Evolutionary conservation across 768 basidiomycete genomes (phyloP).

Genomic region (Leccinum ochraceum): DNA sequence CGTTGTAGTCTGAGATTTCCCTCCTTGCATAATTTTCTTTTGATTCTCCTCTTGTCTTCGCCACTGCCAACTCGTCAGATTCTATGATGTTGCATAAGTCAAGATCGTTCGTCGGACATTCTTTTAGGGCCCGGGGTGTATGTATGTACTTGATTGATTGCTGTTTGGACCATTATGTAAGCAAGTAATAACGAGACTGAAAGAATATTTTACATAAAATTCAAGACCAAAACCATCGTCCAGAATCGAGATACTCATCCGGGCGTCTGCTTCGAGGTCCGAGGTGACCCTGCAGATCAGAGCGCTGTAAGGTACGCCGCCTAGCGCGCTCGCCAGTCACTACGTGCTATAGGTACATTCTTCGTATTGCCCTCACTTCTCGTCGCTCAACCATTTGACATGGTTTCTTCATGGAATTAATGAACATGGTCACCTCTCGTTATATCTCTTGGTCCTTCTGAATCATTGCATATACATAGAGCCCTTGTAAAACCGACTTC

Average conservation of each 20-base stretch:
- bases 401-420: not conserved
- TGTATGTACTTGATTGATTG: not conserved
- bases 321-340: not conserved
- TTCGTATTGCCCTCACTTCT: not conserved
- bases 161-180: not conserved
- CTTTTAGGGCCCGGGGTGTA: too few relatives aligned
- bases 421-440: not conserved
- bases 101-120: not conserved
- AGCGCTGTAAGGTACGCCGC: too few relatives aligned
- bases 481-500: not conserved
- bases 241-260: not conserved
- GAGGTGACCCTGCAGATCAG: too few relatives aligned
- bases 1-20: not conserved
- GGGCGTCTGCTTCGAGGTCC: not conserved
- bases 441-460: not conserved
- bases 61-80: not conserved
- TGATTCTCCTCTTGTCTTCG: not conserved
- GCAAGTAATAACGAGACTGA: not conserved
- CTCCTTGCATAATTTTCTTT: not conserved
- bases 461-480: not conserved
- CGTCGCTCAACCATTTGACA: not conserved
- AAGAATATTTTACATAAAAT: too few relatives aligned
- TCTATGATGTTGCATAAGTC: not conserved
- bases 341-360: not conserved
- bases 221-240: too few relatives aligned